Conservation (phyloP, 1,139 yeast species). For the Candida buenavistaensis region DNA sequence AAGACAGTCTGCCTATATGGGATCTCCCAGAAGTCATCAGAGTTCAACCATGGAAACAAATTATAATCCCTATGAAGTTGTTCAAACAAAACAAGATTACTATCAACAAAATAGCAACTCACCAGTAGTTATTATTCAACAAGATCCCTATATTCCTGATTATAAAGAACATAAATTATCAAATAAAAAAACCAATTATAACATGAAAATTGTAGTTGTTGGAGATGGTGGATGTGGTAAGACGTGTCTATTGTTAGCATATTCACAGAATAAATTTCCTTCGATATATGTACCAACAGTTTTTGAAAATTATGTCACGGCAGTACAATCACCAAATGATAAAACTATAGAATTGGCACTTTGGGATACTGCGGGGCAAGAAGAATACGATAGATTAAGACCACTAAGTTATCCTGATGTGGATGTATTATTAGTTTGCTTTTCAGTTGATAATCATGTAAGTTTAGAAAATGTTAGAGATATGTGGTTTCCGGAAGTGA, state of each 20-base stretch:
- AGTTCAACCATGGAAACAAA: constrained; percentile 4
- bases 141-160: constrained; percentile 41
- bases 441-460: constrained; percentile 62
- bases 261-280: constrained; percentile 78
- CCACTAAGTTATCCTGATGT: constrained; percentile 85
- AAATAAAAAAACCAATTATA: constrained; percentile 35
- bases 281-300: constrained; percentile 83
- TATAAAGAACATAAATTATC: constrained; percentile 33
- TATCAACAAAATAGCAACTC: constrained; percentile 15
- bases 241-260: constrained; percentile 81
- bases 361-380: constrained; percentile 97
- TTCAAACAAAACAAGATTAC: constrained; percentile 20
- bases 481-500: constrained; percentile 85
- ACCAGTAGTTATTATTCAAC: constrained; percentile 35
- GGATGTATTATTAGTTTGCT: constrained; percentile 72
- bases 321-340: constrained; percentile 54
- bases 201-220: constrained; percentile 75
- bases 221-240: constrained; percentile 98
- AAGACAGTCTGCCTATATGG: constrained; percentile 9
- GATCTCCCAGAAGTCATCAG: constrained; percentile 9
- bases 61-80: constrained; percentile 30
- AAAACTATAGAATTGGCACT: constrained; percentile 65
- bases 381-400: constrained; percentile 81
- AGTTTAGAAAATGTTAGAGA: constrained; percentile 75
- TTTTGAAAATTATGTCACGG: constrained; percentile 79